These are phyloP conservation scores for Parathielavia hyrcaniae DNA, from an alignment of 495 filamentous ascomycete genomes.

Conservation along the genomic window DNA sequence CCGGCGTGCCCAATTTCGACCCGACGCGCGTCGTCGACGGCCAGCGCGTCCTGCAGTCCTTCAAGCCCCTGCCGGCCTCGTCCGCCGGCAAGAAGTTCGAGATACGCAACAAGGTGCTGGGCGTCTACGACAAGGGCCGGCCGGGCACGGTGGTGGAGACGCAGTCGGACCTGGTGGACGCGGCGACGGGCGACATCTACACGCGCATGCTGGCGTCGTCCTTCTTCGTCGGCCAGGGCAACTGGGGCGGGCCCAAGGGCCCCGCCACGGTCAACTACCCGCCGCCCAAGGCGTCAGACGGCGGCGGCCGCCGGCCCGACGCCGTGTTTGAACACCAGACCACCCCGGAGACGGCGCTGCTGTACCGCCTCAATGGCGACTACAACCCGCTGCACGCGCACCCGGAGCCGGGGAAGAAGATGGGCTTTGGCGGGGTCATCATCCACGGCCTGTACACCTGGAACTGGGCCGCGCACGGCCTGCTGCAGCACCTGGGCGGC, in stretches of 20 bases:
- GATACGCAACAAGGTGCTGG: conserved; percentile 70
- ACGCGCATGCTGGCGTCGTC: conserved; percentile 57
- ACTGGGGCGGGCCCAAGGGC: conserved; percentile 88
- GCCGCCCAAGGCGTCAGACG: conserved; percentile 64
- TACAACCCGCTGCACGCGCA: conserved; percentile 87
- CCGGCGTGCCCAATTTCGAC: conserved; percentile 73
- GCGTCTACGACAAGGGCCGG: conserved; percentile 89
- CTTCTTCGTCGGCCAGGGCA: conserved; percentile 79
- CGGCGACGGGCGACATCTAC: conserved; percentile 63
- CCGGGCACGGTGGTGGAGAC: conserved; percentile 76
- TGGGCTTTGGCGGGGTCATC: conserved; percentile 85
- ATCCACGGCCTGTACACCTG: conserved; percentile 84
- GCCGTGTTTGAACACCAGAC: conserved; percentile 63
- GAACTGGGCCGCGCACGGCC: conserved; percentile 72
- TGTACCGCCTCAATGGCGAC: conserved; percentile 82
- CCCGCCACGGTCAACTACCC: conserved; percentile 68
- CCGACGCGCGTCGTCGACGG: conserved; percentile 70
- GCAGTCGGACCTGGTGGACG: conserved; percentile 70
- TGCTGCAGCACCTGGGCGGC: conserved; percentile 64
- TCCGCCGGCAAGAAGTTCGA: conserved; percentile 70
- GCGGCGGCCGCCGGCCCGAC: conserved; percentile 60
- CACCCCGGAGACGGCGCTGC: conserved; percentile 59
- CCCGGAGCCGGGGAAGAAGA: conserved; percentile 74
- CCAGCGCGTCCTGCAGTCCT: conserved; percentile 70
- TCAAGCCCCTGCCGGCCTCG: conserved; percentile 69